These are phyloP conservation scores for Pythium sp. DNA, from an alignment of 352 stramenopile genomes.

Conservation along the genomic window DNA sequence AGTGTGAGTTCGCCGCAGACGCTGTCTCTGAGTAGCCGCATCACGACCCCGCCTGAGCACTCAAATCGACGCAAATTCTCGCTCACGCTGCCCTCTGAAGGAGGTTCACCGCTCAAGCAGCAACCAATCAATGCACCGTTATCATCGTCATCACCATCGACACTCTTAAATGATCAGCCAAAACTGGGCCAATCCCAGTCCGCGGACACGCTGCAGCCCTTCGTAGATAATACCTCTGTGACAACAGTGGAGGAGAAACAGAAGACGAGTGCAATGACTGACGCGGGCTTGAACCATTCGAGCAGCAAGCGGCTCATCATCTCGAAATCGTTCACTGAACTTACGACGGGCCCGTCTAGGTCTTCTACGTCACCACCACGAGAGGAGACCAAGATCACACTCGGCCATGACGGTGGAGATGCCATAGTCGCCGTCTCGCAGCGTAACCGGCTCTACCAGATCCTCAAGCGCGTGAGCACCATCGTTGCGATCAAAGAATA, in stretches of 20 bases:
- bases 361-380: conserved; percentile 24
- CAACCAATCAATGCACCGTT: background rate
- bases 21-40: background rate
- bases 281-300: background rate
- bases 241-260: background rate
- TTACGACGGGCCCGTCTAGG: background rate
- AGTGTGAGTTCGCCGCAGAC: background rate
- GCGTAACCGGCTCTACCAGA: conserved; percentile 57
- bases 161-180: background rate
- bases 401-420: conserved; percentile 32
- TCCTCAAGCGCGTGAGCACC: conserved; percentile 52
- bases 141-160: background rate
- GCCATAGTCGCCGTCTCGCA: conserved; percentile 47
- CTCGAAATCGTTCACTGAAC: conserved; percentile 7
- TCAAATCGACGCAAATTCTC: conserved; percentile 9
- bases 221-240: background rate
- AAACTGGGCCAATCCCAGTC: conserved; percentile 1
- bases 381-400: conserved; percentile 57
- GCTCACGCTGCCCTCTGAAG: conserved; percentile 5
- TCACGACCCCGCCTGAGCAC: conserved; percentile 16
- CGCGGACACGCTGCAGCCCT: background rate
- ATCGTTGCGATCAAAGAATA: conserved; percentile 52
- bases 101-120: background rate
- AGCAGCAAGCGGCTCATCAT: conserved; percentile 7
- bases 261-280: background rate